Conservation (phyloP, 192 early-diverging fungal species). For the Coemansia umbellata region DNA sequence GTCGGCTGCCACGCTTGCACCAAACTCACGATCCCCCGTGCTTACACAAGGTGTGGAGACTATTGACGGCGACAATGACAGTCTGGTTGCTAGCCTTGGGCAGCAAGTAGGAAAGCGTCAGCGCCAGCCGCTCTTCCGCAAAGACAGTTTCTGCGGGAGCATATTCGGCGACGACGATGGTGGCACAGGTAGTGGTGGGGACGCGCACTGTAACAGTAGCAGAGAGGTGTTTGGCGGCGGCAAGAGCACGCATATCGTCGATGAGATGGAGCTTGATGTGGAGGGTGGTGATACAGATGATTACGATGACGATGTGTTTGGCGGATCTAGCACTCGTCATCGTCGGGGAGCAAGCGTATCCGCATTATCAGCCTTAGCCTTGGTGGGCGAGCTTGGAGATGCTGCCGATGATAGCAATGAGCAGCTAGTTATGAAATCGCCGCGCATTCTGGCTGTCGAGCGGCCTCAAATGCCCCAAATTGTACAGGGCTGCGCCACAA, state of each 20-base stretch:
- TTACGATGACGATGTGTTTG: slow-evolving; percentile 35
- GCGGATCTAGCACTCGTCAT: background rate
- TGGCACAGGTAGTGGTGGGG: too few species aligned
- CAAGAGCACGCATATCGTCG: background rate
- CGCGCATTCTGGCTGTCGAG: slow-evolving; percentile 26
- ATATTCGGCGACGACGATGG: background rate
- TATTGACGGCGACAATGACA: background rate
- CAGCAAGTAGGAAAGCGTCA: background rate
- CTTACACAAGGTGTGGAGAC: background rate
- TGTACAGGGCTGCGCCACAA: slow-evolving; percentile 42
- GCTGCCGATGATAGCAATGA: too few species aligned
- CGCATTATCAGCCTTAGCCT: background rate
- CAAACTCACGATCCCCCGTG: background rate
- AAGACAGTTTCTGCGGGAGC: background rate
- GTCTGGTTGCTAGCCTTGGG: background rate
- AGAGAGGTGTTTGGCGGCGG: background rate
- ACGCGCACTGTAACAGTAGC: background rate
- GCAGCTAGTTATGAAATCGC: slow-evolving; percentile 13
- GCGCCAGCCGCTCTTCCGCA: background rate
- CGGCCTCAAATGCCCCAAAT: slow-evolving; percentile 50
- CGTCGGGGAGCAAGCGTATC: background rate
- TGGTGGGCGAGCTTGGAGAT: background rate
- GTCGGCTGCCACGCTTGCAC: slow-evolving; percentile 36
- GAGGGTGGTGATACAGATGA: slow-evolving; percentile 6
- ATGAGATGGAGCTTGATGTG: slow-evolving; percentile 19